These are phyloP conservation scores for Schizochytrium sp. DNA, from an alignment of 108 stramenopile genomes.

Conservation along the genomic window DNA sequence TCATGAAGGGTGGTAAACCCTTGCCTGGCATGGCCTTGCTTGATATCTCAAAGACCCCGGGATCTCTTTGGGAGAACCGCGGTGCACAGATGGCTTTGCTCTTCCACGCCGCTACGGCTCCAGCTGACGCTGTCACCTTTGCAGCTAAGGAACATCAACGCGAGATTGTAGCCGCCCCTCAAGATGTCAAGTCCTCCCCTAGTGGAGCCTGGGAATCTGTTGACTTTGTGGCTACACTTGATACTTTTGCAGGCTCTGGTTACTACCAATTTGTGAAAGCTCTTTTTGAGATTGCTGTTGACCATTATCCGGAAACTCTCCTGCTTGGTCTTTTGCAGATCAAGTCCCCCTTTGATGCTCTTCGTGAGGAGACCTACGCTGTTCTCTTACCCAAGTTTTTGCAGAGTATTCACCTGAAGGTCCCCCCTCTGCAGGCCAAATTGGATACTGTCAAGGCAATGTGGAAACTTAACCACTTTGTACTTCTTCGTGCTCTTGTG, in stretches of 20 bases:
- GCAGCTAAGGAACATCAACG: neutral
- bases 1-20: slow-evolving; percentile 39
- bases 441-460: slow-evolving; percentile 42
- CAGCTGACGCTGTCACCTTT: slow-evolving; percentile 33
- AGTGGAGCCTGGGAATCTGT: slow-evolving; percentile 51
- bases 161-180: neutral
- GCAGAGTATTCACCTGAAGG: neutral
- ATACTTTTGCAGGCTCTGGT: slow-evolving; percentile 24
- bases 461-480: slow-evolving; percentile 45
- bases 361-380: slow-evolving; percentile 54
- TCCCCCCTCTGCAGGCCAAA: slow-evolving; percentile 22
- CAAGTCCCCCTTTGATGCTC: slow-evolving; percentile 45
- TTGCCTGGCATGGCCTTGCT: slow-evolving; percentile 33
- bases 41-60: neutral
- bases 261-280: slow-evolving; percentile 43
- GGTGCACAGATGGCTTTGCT: slow-evolving; percentile 45
- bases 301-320: slow-evolving; percentile 8
- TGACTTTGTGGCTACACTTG: slow-evolving; percentile 44
- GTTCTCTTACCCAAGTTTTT: slow-evolving; percentile 52
- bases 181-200: neutral
- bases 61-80: neutral
- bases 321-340: slow-evolving; percentile 31
- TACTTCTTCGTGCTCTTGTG: slow-evolving; percentile 44
- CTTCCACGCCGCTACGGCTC: slow-evolving; percentile 15
- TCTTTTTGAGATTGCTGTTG: slow-evolving; percentile 24